Conservation (phyloP, 352 stramenopile species). For the Globisporangium barbulae region DNA sequence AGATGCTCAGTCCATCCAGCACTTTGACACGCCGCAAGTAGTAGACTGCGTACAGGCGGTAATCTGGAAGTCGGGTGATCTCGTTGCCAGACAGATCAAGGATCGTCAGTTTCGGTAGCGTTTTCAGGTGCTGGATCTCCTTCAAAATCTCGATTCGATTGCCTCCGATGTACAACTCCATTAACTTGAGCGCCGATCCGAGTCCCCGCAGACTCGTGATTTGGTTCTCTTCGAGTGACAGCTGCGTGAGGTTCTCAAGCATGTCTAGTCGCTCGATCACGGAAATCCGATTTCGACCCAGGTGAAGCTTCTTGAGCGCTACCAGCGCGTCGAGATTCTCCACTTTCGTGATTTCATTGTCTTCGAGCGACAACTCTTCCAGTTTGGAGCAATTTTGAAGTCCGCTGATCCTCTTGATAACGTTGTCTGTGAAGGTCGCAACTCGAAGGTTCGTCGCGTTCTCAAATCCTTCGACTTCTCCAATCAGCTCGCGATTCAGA, state of each 20-base stretch:
- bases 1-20: constrained; percentile 71
- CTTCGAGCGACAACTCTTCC: constrained; percentile 75
- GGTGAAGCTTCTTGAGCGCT: constrained; percentile 68
- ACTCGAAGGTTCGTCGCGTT: constrained; percentile 54
- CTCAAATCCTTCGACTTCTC: constrained; percentile 49
- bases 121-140: constrained; percentile 77
- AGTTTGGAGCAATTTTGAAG: constrained; percentile 51
- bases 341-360: constrained; percentile 72
- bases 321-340: constrained; percentile 57
- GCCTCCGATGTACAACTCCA: constrained; percentile 88
- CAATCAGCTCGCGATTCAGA: constrained; percentile 60
- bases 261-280: constrained; percentile 57
- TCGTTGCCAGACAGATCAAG: constrained; percentile 84
- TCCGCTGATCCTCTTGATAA: constrained; percentile 54
- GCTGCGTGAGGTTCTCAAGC: constrained; percentile 60
- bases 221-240: constrained; percentile 85
- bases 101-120: constrained; percentile 83
- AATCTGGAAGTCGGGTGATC: constrained; percentile 51
- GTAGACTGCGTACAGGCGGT: constrained; percentile 81
- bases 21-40: constrained; percentile 82
- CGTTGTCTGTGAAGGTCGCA: constrained; percentile 67
- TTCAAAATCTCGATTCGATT: constrained; percentile 82
- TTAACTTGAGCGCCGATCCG: constrained; percentile 54
- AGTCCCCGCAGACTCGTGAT: constrained; percentile 73
- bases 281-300: constrained; percentile 75